These are phyloP conservation scores for Salicornia ramosissima DNA, from an alignment of 148 eudicot species.

Conservation along the genomic window DNA sequence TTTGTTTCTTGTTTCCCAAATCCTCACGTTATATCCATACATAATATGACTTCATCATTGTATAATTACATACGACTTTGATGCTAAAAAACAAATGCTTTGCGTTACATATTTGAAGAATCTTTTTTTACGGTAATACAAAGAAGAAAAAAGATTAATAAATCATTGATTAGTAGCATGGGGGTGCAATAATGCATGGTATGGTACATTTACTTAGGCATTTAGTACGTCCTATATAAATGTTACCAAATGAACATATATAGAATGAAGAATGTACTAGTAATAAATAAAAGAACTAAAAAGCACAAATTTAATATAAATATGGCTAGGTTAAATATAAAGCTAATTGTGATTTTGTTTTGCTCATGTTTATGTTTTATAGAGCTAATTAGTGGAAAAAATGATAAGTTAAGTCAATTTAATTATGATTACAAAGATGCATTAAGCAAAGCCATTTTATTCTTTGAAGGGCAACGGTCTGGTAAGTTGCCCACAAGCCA, in stretches of 20 bases:
- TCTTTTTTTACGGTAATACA: too few species aligned
- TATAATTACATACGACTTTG: too few species aligned
- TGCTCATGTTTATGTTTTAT: not conserved
- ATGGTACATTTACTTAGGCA: not conserved
- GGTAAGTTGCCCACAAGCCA: slow-evolving; percentile 65
- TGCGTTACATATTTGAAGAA: too few species aligned
- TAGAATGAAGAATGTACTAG: too few species aligned
- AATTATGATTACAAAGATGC: slow-evolving; percentile 51
- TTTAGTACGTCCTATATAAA: slow-evolving; percentile 12
- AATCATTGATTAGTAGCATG: not conserved
- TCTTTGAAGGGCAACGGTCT: slow-evolving; percentile 92
- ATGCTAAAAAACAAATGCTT: too few species aligned
- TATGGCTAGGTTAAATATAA: slow-evolving; percentile 16
- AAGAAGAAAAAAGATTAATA: too few species aligned
- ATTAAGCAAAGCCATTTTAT: slow-evolving; percentile 61
- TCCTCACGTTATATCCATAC: too few species aligned
- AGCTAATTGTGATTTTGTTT: not conserved
- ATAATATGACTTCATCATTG: too few species aligned
- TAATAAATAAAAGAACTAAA: too few species aligned
- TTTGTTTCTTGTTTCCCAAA: too few species aligned
- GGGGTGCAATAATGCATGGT: not conserved
- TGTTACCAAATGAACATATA: slow-evolving; percentile 5
- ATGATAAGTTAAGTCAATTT: slow-evolving; percentile 7
- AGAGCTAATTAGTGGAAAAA: slow-evolving; percentile 11
- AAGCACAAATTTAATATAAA: not conserved